Base-by-base conservation (phyloP, 176 grass and related monocot genomes). In the Phoenix roebelenii region DNA sequence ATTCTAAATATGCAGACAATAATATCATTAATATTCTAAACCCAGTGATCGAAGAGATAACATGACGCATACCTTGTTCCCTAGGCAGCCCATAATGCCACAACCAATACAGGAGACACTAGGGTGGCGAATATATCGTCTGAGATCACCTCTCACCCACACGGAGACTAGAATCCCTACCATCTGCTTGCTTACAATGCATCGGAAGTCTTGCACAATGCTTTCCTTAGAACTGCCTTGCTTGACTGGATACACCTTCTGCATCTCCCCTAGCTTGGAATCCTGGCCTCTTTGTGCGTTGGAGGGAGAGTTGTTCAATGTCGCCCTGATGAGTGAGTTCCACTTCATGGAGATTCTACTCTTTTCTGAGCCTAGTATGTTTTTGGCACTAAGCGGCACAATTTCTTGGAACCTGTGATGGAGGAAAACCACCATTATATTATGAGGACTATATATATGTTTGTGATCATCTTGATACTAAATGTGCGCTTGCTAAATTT, bases 101-200 rank as follows among this genome's bases (percentile, higher is more conserved):
- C 65, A 68, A 6, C 65, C 65, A 7, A 68, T 5, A 10, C 65
- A 56, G 14, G 65, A 68, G 7, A 56, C 52, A 1, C 52, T n/a
- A 7, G 51, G 65, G 26, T 68, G 52, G 52, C 65, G 65, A 18
- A 68, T 35, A 51, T 39, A 56, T 10, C 9, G 15, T 7, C 12
- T 25, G 17, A 68, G 51, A n/a, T 68, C 65, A 48, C 52, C 18
- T 5, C 65, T 55, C 26, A 56, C 65, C 65, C 65, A 68, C 3
- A 68, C 52, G 9, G 65, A 56, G 22, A 68, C 52, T 2, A 44
- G 28, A 39, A 68, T 28, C 10, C 65, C 65, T 32, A 68, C 65
- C 65, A 68, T 68, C 65, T 56, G 51, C 52, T 68, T 68, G 50
- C 65, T 68, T 55, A 56, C 29, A 55, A 68, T 55, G 51, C 65